These are phyloP conservation scores for Xylariomycetidae sp. DNA, from an alignment of 2,329 filamentous ascomycete species.

Conservation along the genomic window DNA sequence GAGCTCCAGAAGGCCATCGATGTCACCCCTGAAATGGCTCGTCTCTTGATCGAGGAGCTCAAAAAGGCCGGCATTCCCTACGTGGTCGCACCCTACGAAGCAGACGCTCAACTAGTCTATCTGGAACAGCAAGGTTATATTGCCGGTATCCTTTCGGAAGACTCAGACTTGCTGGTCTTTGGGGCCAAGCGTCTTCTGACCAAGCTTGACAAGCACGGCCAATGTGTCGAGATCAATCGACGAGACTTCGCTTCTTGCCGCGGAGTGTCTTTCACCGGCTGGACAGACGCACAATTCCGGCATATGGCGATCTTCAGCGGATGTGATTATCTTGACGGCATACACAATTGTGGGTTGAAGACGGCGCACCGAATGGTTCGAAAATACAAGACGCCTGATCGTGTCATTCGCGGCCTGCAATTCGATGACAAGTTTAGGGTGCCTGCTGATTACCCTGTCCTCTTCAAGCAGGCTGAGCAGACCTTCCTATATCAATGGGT, in stretches of 20 bases:
- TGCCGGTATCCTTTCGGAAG: slow-evolving; percentile 85
- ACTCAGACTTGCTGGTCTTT: slow-evolving; percentile 93
- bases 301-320: slow-evolving; percentile 95
- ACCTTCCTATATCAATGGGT: slow-evolving; percentile 95
- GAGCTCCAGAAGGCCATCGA: slow-evolving; percentile 95
- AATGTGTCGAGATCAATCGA: slow-evolving; percentile 87
- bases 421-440: slow-evolving; percentile 84
- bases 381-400: slow-evolving; percentile 83
- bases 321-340: slow-evolving; percentile 87
- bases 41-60: slow-evolving; percentile 82
- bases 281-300: slow-evolving; percentile 86
- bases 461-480: slow-evolving; percentile 79
- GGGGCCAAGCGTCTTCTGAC: slow-evolving; percentile 86
- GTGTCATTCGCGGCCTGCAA: slow-evolving; percentile 72
- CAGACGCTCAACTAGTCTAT: slow-evolving; percentile 94
- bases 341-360: slow-evolving; percentile 83
- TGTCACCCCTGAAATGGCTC: slow-evolving; percentile 93
- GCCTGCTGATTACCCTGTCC: slow-evolving; percentile 72
- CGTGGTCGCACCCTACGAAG: slow-evolving; percentile 93
- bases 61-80: slow-evolving; percentile 77
- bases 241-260: slow-evolving; percentile 82
- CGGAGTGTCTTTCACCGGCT: slow-evolving; percentile 83
- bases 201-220: slow-evolving; percentile 89
- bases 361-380: slow-evolving; percentile 87
- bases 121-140: slow-evolving; percentile 81